Evolutionary conservation across 2,329 filamentous ascomycete species (phyloP), one percentile per base, ranked within the genome.

Genomic region (Colletotrichum caudatum): DNA sequence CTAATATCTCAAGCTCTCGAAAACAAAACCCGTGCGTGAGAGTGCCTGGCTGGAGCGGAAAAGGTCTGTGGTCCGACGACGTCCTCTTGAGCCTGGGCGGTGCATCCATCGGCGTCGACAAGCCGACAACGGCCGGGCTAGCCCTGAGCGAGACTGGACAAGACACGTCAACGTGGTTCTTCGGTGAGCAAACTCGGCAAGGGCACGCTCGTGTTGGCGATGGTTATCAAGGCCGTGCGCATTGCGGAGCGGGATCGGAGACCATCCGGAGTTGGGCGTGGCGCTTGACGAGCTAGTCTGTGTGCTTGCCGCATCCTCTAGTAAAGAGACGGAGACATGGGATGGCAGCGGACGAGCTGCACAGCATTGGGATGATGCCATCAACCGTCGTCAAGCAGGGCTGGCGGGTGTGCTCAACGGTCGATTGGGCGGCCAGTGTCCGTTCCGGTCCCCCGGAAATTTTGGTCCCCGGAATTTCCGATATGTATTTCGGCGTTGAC

Each of bases 131-230:
- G n/a, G 39, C 39, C 26, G 26, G 33, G 23, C 20, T n/a, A 20
- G n/a, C n/a, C 35, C 20, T 29, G 29, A 4, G 5, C 29, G 29
- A 29, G 29, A 29, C 44, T 9, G 29, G 29, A 37, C 35, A 26
- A 16, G 23, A 60, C 44, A 56, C 23, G 46, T 51, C 54, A 18
- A 44, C 54, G 14, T 37, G 16, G 5, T 18, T 41, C 33, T 60
- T 66, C 64, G 64, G 64, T 66, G 64, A 60, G 39, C 48, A 37
- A 39, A 5, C 16, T 39, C 16, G 9, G 44, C 33, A 51, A 53
- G 54, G 26, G 7, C 44, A 33, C 18, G 33, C 20, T 60, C n/a
- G 57, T 51, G 14, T 41, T 29, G 60, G 20, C n/a, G 46, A 53
- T 51, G 14, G 29, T 18, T 8, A 9, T 11, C 29, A 37, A 26